Evolutionary conservation across 805 yeast species (phyloP).

Genomic region (Hanseniaspora occidentalis): DNA sequence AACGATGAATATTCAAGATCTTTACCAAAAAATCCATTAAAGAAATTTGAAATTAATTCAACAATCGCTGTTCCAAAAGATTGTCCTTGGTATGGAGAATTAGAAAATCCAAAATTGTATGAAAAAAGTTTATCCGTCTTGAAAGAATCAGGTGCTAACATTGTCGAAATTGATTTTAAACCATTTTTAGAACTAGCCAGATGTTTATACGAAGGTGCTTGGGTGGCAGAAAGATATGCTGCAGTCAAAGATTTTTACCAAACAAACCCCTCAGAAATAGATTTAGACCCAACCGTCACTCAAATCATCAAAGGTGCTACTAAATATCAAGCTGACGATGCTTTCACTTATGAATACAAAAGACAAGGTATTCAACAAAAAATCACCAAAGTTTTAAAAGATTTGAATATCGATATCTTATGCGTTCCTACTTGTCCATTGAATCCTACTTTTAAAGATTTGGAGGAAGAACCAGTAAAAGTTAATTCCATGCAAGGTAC

Average conservation of each 20-base stretch:
- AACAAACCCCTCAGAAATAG: slow-evolving; percentile 52
- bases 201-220: slow-evolving; percentile 92
- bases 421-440: slow-evolving; percentile 92
- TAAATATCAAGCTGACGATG: slow-evolving; percentile 66
- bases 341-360: slow-evolving; percentile 76
- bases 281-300: slow-evolving; percentile 75
- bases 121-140: slow-evolving; percentile 45
- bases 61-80: slow-evolving; percentile 65
- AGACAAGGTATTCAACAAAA: slow-evolving; percentile 68
- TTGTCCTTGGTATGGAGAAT: slow-evolving; percentile 72
- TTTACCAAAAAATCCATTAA: slow-evolving; percentile 54
- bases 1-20: slow-evolving; percentile 72
- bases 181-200: slow-evolving; percentile 72
- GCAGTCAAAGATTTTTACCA: slow-evolving; percentile 66
- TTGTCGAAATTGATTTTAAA: slow-evolving; percentile 56
- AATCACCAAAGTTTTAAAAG: slow-evolving; percentile 40
- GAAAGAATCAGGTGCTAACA: slow-evolving; percentile 40
- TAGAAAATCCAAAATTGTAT: slow-evolving; percentile 61
- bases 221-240: slow-evolving; percentile 93
- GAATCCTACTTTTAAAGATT: slow-evolving; percentile 69
- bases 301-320: slow-evolving; percentile 70
- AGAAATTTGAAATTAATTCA: slow-evolving; percentile 45
- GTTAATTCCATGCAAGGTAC: slow-evolving; percentile 91
- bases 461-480: slow-evolving; percentile 63
- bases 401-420: slow-evolving; percentile 49